Percentiles rank a stretch among this genome's conserved stretches.
phyloP scores from a whole-genome alignment of 257 asterid species.

The Petunia axillaris region DNA sequence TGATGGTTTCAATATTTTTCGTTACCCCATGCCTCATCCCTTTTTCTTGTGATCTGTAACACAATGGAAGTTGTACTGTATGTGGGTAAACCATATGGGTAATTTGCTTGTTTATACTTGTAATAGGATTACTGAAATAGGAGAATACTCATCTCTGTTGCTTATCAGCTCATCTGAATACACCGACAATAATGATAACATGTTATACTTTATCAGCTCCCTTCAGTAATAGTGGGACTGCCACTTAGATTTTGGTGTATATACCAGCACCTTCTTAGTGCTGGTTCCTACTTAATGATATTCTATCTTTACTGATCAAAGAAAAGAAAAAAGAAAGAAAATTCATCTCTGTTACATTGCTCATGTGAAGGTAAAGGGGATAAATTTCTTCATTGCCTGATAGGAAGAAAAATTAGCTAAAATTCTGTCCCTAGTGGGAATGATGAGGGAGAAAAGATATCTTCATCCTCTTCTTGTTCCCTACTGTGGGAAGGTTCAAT shows the following conservation, averaged over 20 bases:
- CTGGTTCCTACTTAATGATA: conserved; percentile 1
- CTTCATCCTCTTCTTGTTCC: background rate
- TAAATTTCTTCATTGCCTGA: background rate
- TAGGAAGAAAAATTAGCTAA: background rate
- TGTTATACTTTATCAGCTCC: background rate
- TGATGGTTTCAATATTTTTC: background rate
- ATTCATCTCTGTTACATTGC: conserved; percentile 1
- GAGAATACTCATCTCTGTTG: background rate
- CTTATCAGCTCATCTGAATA: background rate
- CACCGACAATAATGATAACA: background rate
- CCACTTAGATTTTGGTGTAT: background rate
- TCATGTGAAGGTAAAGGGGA: background rate
- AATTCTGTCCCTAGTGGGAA: background rate
- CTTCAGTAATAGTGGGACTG: background rate
- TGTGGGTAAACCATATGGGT: background rate
- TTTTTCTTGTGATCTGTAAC: background rate
- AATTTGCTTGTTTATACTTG: background rate
- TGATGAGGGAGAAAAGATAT: background rate
- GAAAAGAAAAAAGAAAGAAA: background rate
- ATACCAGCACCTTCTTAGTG: background rate
- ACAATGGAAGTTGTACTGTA: background rate
- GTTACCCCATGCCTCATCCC: background rate
- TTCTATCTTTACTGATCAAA: background rate
- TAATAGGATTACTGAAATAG: background rate
- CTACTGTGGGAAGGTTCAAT: background rate